phyloP scores from a whole-genome alignment of 2,329 filamentous ascomycete genomes.

The Sporothrix pseudoabietina region DNA sequence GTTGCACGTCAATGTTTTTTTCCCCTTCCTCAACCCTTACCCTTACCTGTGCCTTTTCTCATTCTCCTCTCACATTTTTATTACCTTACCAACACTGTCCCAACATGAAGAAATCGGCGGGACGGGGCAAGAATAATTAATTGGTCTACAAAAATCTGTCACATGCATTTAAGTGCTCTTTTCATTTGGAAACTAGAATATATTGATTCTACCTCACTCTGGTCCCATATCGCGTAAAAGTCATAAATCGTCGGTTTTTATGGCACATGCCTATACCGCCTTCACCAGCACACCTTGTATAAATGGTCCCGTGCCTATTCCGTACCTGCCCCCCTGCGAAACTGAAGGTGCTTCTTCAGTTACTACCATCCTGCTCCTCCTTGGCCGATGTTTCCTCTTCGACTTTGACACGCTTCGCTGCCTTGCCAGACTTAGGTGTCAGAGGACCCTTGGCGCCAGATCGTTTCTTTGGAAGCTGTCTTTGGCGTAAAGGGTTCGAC shows the following conservation, averaged over 20 bases:
- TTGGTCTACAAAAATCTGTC: background rate
- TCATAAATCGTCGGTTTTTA: background rate
- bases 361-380: constrained; percentile 4
- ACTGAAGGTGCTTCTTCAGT: background rate
- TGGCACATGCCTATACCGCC: background rate
- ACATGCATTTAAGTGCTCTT: background rate
- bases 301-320: background rate
- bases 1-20: background rate
- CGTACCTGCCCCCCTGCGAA: background rate
- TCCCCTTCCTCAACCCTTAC: too few species aligned
- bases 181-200: too few species aligned
- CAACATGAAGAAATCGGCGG: background rate
- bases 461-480: constrained; percentile 28
- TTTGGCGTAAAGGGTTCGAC: background rate
- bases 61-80: background rate
- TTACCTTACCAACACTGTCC: background rate
- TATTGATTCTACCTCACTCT: background rate
- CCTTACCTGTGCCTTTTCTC: background rate
- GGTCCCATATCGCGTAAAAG: too few species aligned
- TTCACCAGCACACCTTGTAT: background rate
- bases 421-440: constrained; percentile 20
- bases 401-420: constrained; percentile 27
- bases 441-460: background rate
- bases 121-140: background rate
- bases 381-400: constrained; percentile 1